Evolutionary conservation across 305 asterid genomes (phyloP), one percentile per base, ranked within the genome.

Genomic region (Stenogyne calaminthoides): DNA sequence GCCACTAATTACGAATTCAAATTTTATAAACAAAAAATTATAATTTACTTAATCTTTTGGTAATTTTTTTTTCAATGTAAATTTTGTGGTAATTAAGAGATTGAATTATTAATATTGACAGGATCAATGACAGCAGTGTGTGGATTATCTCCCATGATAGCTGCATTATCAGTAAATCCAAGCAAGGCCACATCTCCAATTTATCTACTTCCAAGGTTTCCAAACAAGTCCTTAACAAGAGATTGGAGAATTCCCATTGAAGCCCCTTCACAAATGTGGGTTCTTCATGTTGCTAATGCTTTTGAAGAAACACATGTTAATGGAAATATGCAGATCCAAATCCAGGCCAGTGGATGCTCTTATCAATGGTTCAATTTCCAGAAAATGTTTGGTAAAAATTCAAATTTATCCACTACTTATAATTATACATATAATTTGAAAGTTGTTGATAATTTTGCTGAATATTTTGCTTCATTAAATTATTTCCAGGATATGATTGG

Each of bases 311-410:
- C 40, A 29, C 76, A 57, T 20, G 64, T 52, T 1, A 70, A 78
- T 71, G 96, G 96, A 55, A 81, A 77, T 69, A 14, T 87, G 12
- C 64, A 81, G 0, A 86, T 93, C 62, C 90, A 86, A 78, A 89
- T 91, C 78, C 98, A 93, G 70, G 96, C 96, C 36, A 89, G 91
- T 75, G 84, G 84, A 54, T 91, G 98, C 76, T 93, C 98, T 56
- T 93, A 93, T 39, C 83, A 84, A 15, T 93, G 98, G 98, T 93
- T 93, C 88, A 89, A 93, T 83, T 93, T 93, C 85, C 98, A 91
- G 75, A 93, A 91, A 81, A 91, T 93, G 96, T 93, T 93, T 29
- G 98, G 98, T 91, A 84, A 64, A 3, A 64, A 3, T 36, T 49
- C 19, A 4, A 20, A 56, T 12, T 65, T 4, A 22, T 55, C 60